Evolutionary conservation across 1,284 basidiomycete genomes (phyloP).

Genomic region (Vanrija humicola): DNA sequence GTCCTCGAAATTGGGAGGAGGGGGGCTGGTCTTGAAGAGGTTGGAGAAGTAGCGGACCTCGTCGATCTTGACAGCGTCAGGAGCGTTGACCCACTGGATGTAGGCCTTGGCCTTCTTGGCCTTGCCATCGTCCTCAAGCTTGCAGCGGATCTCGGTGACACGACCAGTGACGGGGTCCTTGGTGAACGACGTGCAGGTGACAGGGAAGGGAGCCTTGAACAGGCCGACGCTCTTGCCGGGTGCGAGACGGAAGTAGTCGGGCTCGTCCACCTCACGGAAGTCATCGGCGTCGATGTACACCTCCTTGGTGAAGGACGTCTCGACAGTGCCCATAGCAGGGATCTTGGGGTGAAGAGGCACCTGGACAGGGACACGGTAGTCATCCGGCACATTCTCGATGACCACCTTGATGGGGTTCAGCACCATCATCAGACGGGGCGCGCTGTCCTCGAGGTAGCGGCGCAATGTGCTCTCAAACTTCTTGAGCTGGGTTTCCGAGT

Average conservation of each 20-base stretch:
- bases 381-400: slow-evolving; percentile 85
- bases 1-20: slow-evolving; percentile 73
- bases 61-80: slow-evolving; percentile 70
- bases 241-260: slow-evolving; percentile 95
- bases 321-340: slow-evolving; percentile 76
- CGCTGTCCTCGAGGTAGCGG: slow-evolving; percentile 82
- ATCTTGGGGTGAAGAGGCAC: slow-evolving; percentile 95
- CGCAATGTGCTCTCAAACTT: slow-evolving; percentile 89
- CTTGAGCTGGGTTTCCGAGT: slow-evolving; percentile 77
- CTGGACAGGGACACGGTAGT: slow-evolving; percentile 76
- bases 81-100: slow-evolving; percentile 96
- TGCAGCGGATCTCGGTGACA: slow-evolving; percentile 74
- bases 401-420: slow-evolving; percentile 85
- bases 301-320: slow-evolving; percentile 80
- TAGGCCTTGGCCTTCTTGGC: slow-evolving; percentile 87
- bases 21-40: slow-evolving; percentile 91
- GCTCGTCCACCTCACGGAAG: slow-evolving; percentile 85
- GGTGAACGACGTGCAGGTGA: slow-evolving; percentile 88
- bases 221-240: slow-evolving; percentile 96
- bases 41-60: slow-evolving; percentile 91
- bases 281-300: slow-evolving; percentile 94
- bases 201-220: slow-evolving; percentile 90
- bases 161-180: slow-evolving; percentile 66
- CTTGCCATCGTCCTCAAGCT: slow-evolving; percentile 63
- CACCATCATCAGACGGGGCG: slow-evolving; percentile 89